These are phyloP conservation scores for Boeremia lycopersici DNA, from an alignment of 2,329 filamentous ascomycete species.

Conservation along the genomic window DNA sequence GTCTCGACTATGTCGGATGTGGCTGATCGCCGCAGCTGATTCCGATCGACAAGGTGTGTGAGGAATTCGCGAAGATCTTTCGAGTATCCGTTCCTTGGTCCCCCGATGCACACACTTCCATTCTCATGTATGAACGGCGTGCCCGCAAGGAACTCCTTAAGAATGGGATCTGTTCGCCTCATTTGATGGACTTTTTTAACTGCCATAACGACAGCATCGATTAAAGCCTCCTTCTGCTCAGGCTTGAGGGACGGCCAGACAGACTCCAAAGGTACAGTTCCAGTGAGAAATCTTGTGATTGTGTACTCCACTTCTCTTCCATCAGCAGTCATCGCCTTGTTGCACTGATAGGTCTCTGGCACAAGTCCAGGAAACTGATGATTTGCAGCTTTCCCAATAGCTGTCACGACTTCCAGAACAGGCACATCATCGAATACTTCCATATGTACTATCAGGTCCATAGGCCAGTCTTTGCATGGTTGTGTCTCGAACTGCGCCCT, in stretches of 20 bases:
- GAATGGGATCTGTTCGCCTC: conserved; percentile 3
- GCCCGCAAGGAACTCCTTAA: conserved; percentile 5
- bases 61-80: conserved; percentile 11
- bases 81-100: conserved; percentile 6
- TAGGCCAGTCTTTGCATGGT: conserved; percentile 8
- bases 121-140: conserved; percentile 7
- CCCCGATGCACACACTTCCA: conserved; percentile 5
- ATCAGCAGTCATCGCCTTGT: conserved; percentile 6
- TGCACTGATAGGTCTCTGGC: conserved; percentile 6
- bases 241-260: conserved; percentile 3
- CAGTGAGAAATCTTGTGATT: conserved; percentile 8
- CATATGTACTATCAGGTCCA: conserved; percentile 9
- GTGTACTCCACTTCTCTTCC: conserved; percentile 11
- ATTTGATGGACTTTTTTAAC: conserved; percentile 7
- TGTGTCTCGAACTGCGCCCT: conserved; percentile 11
- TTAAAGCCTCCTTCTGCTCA: conserved; percentile 6
- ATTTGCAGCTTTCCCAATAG: conserved; percentile 9
- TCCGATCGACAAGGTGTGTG: conserved; percentile 7
- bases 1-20: conserved; percentile 14
- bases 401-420: conserved; percentile 9
- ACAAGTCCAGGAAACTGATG: conserved; percentile 12
- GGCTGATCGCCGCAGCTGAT: conserved; percentile 4
- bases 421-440: conserved; percentile 4
- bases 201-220: conserved; percentile 9
- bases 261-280: conserved; percentile 7